phyloP scores from a whole-genome alignment of 2,329 filamentous ascomycete species.

The Emydomyces testavorans region DNA sequence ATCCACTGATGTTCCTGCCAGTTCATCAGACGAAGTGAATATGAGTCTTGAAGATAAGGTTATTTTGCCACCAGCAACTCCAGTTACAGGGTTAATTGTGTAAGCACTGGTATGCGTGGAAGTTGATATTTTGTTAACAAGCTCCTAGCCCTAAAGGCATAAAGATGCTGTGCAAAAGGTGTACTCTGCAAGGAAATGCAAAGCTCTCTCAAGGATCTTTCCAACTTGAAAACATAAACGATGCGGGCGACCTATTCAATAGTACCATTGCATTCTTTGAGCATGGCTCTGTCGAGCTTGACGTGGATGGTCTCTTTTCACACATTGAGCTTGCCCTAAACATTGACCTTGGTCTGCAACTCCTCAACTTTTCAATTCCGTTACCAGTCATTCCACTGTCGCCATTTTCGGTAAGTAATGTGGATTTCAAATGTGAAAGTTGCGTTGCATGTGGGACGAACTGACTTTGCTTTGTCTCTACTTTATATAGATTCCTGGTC shows the following conservation, averaged over 20 bases:
- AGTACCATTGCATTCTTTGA: constrained; percentile 17
- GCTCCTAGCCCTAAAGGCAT: constrained; percentile 13
- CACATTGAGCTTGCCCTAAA: constrained; percentile 18
- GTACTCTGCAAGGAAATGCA: constrained; percentile 16
- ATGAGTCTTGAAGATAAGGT: constrained; percentile 9
- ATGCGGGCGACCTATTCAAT: constrained; percentile 4
- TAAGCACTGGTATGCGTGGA: neutral
- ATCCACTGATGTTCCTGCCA: neutral
- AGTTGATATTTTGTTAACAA: neutral
- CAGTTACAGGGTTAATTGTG: constrained; percentile 7
- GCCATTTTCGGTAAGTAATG: constrained; percentile 18
- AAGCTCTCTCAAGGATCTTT: constrained; percentile 18
- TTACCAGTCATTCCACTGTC: constrained; percentile 18
- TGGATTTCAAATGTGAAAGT: no score
- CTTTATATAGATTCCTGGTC: constrained; percentile 16
- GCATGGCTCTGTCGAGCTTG: constrained; percentile 17
- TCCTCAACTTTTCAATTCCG: constrained; percentile 15
- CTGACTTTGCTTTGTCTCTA: neutral
- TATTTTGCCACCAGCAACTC: constrained; percentile 11
- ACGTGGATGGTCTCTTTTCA: constrained; percentile 16
- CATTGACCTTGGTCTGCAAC: constrained; percentile 12
- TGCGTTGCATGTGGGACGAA: neutral
- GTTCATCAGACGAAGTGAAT: neutral
- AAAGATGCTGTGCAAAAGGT: constrained; percentile 18
- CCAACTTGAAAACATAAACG: constrained; percentile 11